Percentiles rank a stretch among this genome's conserved stretches.
Evolutionary conservation across 2,329 filamentous ascomycete species (phyloP).

Genomic region (Penicillium sp.): DNA sequence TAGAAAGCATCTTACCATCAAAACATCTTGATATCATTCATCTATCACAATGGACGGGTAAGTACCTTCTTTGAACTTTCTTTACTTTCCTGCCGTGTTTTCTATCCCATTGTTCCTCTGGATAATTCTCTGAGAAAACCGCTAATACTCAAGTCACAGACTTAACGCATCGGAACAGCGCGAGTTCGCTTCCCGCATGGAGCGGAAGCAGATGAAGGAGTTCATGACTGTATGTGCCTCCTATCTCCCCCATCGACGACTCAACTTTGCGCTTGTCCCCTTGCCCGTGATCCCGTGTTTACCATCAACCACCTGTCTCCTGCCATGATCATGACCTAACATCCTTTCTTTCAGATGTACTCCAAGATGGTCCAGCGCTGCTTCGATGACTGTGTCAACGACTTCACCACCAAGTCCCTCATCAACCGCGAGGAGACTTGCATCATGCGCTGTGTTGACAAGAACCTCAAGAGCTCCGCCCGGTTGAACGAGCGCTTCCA

Average conservation of each 20-base stretch:
- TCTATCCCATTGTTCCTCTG: not conserved
- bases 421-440: slow-evolving; percentile 85
- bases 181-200: slow-evolving; percentile 90
- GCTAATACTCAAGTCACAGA: slow-evolving; percentile 41
- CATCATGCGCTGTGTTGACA: slow-evolving; percentile 91
- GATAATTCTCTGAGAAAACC: slow-evolving; percentile 9
- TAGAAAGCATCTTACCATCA: slow-evolving; percentile 10
- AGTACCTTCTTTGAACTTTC: slow-evolving; percentile 3
- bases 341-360: slow-evolving; percentile 57
- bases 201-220: slow-evolving; percentile 98
- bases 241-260: not conserved
- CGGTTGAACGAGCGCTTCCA: slow-evolving; percentile 89
- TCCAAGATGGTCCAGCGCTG: slow-evolving; percentile 63
- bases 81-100: not conserved
- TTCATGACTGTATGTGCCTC: slow-evolving; percentile 81
- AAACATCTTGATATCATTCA: not conserved
- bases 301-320: not conserved
- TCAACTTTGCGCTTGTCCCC: not conserved
- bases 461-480: slow-evolving; percentile 89
- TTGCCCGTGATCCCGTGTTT: not conserved
- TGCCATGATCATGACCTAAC: slow-evolving; percentile 1
- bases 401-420: slow-evolving; percentile 97
- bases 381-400: slow-evolving; percentile 95
- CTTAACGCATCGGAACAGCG: slow-evolving; percentile 80
- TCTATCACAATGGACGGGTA: slow-evolving; percentile 40